Evolutionary conservation across 2,329 filamentous ascomycete genomes (phyloP), one percentile per base, ranked within the genome.

Genomic region (Truncatella angustata): DNA sequence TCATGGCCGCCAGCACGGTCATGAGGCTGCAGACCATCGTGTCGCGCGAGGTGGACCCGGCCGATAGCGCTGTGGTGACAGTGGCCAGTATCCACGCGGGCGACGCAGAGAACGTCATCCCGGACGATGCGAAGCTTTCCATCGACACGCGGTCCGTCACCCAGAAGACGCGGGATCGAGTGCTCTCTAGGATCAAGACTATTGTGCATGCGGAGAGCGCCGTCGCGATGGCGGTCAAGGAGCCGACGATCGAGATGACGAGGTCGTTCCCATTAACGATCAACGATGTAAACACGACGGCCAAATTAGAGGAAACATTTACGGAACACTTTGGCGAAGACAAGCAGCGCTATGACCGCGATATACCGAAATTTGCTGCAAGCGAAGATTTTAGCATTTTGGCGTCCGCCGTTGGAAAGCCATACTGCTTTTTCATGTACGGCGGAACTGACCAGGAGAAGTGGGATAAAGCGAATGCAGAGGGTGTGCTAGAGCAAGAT

Each of bases 371-470:
- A 0, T 57, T 77, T 0, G 65, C 70, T 3, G 77, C 73, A 0
- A 79, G 74, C 39, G 84, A 87, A 58, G 84, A 87, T 55, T 85
- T 86, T 26, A 56, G 56, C 0, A 57, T 63, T 5, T 40, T 68
- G 3, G 61, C 65, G 3, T 39, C 47, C 11, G 24, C 53, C 3
- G 30, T 51, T 6, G 50, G 42, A 10, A n/a, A 20, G 9, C 40
- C 40, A 21, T 44, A 44, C 21, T 5, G 5, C 40, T 44, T 44
- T 26, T 44, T n/a, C n/a, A 6, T 21, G 11, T 7, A 21, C 10
- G 40, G 40, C 24, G 40, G 40, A 44, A n/a, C 20, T 20, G 40
- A 44, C 21, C 21, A 10, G n/a, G 16, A 21, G 21, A 20, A 44
- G 10, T 44, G 40, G 40, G 40, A 44, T 24, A 21, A 24, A n/a